Evolutionary conservation across 2,329 filamentous ascomycete genomes (phyloP).

Genomic region (Emmonsiellopsis sp.): DNA sequence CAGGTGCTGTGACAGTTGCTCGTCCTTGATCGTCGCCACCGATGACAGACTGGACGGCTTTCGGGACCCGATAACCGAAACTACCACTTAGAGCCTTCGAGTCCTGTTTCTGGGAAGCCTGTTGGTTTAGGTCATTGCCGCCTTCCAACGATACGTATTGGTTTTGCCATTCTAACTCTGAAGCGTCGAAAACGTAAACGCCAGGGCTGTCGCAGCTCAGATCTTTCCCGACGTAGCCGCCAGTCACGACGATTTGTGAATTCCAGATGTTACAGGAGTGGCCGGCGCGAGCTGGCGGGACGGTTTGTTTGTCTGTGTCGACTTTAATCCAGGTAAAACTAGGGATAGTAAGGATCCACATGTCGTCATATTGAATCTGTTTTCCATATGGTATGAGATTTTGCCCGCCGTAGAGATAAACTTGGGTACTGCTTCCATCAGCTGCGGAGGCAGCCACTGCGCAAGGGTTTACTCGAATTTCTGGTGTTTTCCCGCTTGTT

Average conservation of each 20-base stretch:
- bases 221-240: conserved; percentile 56
- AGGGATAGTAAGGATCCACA: conserved; percentile 73
- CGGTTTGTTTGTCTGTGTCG: conserved; percentile 38
- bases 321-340: conserved; percentile 73
- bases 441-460: conserved; percentile 64
- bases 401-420: conserved; percentile 72
- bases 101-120: conserved; percentile 43
- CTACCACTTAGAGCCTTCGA: conserved; percentile 49
- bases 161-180: conserved; percentile 58
- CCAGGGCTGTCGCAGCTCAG: conserved; percentile 59
- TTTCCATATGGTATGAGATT: conserved; percentile 55
- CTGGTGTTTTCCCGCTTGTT: conserved; percentile 52
- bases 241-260: conserved; percentile 70
- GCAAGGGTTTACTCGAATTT: conserved; percentile 56
- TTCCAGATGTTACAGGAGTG: conserved; percentile 72
- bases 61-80: conserved; percentile 62
- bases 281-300: conserved; percentile 55
- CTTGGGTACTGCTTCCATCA: conserved; percentile 65
- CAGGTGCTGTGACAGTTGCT: conserved; percentile 60
- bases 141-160: conserved; percentile 57
- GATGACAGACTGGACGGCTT: conserved; percentile 54
- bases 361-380: conserved; percentile 57
- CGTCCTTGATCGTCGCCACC: conserved; percentile 58
- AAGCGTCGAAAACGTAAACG: conserved; percentile 70
- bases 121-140: conserved; percentile 44